Evolutionary conservation across 2,329 filamentous ascomycete species (phyloP).

Genomic region (Ciborinia camelliae): DNA sequence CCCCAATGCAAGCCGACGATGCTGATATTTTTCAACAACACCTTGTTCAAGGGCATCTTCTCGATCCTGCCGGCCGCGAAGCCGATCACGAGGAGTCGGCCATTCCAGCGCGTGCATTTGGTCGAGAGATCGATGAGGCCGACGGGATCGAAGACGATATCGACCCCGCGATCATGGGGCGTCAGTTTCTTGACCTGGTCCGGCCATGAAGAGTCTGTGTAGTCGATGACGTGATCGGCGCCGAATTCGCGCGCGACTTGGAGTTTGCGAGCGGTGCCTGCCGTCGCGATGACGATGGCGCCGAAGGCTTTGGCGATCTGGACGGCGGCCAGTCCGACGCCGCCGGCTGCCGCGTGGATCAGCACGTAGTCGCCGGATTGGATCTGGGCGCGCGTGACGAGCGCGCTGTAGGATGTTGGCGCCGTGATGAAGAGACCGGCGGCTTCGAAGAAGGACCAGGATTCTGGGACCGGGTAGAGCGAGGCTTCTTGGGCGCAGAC

Average conservation of each 20-base stretch:
- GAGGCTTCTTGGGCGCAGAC: slow-evolving; percentile 63
- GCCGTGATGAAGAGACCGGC: slow-evolving; percentile 90
- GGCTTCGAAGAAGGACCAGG: slow-evolving; percentile 81
- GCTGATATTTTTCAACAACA: slow-evolving; percentile 88
- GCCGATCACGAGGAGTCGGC: slow-evolving; percentile 79
- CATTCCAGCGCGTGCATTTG: slow-evolving; percentile 94
- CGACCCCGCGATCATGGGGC: slow-evolving; percentile 66
- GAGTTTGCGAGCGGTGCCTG: slow-evolving; percentile 75
- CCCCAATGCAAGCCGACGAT: slow-evolving; percentile 93
- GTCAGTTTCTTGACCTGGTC: slow-evolving; percentile 72
- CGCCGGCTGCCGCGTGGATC: slow-evolving; percentile 87
- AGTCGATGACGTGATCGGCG: slow-evolving; percentile 80
- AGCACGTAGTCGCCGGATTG: slow-evolving; percentile 82
- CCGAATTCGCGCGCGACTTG: slow-evolving; percentile 76
- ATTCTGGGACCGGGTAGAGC: slow-evolving; percentile 70
- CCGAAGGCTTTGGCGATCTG: slow-evolving; percentile 92
- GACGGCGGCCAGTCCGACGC: slow-evolving; percentile 86
- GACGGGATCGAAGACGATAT: slow-evolving; percentile 94
- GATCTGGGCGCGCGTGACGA: slow-evolving; percentile 74
- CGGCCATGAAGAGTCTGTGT: slow-evolving; percentile 63
- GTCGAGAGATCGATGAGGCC: slow-evolving; percentile 83
- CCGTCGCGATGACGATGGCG: slow-evolving; percentile 89
- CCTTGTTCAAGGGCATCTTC: slow-evolving; percentile 88
- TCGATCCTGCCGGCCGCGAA: slow-evolving; percentile 87
- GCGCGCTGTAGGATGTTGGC: slow-evolving; percentile 80